Evolutionary conservation across 345 rosid species (phyloP), one percentile per base, ranked within the genome.

Genomic region (Gossypium herbaceum): DNA sequence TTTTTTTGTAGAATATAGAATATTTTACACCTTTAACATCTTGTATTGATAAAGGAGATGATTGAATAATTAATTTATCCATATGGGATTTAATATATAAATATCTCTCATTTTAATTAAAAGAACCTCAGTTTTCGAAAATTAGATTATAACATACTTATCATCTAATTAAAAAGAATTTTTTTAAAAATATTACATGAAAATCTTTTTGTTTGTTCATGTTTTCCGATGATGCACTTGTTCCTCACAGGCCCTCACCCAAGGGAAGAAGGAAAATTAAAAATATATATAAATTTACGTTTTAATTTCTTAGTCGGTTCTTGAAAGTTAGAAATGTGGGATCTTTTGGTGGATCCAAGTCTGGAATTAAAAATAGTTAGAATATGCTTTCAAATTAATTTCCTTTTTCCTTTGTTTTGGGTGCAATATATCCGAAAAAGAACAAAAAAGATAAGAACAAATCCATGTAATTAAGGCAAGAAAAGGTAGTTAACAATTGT

Each of bases 261-360:
- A 11, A 44, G 11, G 50, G 9, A 47, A 47, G 13, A 47, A 47
- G 13, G 1, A 2, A 66, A 72, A 20, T 20, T 20, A 82, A 43
- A 70, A 82, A 9, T 54, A 52, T 71, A 80, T 56, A 72, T 51
- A 4, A 78, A 85, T 92, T 90, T 92, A 88, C 92, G 39, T 29
- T 29, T 29, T 29, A 29, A 85, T 83, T 75, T 87, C 84, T 86
- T 86, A 89, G 85, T 91, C 82, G 84, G 79, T 87, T 84, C 90
- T 75, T 77, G 87, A 86, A 86, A 86, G 84, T 86, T 85, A 80
- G 82, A 83, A 80, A 68, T 84, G 85, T 84, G 85, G 77, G 83
- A 79, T 34, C 5, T 73, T 80, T 81, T 79, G 79, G 60, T 76
- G 74, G 72, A 79, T 83, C 78, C 78, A 58, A 60, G 74, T 61